These are phyloP conservation scores for Rhynchospora breviuscula DNA, from an alignment of 176 grass and related monocot genomes.

Conservation along the genomic window DNA sequence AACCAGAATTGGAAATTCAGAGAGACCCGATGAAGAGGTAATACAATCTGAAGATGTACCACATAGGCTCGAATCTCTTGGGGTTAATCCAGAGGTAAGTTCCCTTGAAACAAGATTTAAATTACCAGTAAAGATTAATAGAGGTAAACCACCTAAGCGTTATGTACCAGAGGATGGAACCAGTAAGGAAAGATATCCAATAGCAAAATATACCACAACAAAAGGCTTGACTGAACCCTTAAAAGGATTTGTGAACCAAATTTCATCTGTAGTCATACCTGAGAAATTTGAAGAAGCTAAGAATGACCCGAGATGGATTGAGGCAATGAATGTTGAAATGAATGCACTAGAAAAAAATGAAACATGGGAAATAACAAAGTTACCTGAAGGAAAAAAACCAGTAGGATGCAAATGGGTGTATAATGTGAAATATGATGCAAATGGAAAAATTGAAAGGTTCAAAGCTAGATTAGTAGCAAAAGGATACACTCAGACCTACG, in stretches of 20 bases:
- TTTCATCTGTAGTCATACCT: not conserved
- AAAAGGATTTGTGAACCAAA: not conserved
- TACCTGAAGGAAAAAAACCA: not conserved
- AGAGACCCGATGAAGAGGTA: not conserved
- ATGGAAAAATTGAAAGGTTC: not conserved
- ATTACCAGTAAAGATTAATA: not conserved
- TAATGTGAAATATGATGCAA: not conserved
- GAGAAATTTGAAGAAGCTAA: not conserved
- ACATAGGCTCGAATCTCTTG: not conserved
- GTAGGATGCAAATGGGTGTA: not conserved
- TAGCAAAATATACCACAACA: not conserved
- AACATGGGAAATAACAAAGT: not conserved
- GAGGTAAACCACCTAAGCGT: not conserved
- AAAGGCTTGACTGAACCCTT: not conserved
- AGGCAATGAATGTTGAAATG: not conserved
- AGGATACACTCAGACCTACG: not conserved
- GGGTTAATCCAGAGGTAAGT: not conserved
- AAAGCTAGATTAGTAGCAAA: conserved; percentile 15
- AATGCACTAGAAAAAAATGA: not conserved
- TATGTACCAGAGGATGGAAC: not conserved
- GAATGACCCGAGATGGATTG: not conserved
- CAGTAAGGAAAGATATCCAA: not conserved
- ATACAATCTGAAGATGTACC: not conserved
- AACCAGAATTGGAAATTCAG: no score
- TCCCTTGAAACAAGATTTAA: not conserved